phyloP scores from a whole-genome alignment of 306 rosid genomes.

The Pyrus pyrifolia region DNA sequence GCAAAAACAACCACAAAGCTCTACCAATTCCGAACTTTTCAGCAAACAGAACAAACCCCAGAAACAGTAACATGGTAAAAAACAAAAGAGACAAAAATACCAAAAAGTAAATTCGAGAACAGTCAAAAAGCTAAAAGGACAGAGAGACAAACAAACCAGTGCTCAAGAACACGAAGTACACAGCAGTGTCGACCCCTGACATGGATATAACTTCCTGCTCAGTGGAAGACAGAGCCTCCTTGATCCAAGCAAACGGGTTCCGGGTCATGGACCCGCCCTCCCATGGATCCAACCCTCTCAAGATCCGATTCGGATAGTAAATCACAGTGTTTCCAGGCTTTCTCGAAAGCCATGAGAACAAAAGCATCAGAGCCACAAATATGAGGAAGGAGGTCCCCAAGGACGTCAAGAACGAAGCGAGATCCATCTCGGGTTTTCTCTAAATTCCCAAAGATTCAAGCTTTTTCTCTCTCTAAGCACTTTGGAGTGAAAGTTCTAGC shows the following conservation, averaged over 20 bases:
- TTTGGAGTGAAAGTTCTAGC: background rate
- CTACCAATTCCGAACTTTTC: background rate
- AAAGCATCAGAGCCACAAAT: slow-evolving; percentile 56
- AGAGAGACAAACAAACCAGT: slow-evolving; percentile 43
- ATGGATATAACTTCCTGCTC: slow-evolving; percentile 57
- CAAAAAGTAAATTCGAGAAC: background rate
- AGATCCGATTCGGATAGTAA: slow-evolving; percentile 85
- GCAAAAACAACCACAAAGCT: background rate
- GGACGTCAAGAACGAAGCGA: slow-evolving; percentile 72
- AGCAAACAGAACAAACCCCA: background rate
- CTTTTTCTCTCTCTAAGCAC: background rate
- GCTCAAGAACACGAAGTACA: slow-evolving; percentile 71
- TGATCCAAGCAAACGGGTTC: slow-evolving; percentile 79
- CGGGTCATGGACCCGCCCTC: slow-evolving; percentile 41
- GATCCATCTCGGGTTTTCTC: slow-evolving; percentile 57
- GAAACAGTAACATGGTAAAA: background rate
- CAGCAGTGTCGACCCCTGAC: slow-evolving; percentile 95
- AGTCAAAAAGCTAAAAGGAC: background rate
- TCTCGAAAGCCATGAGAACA: slow-evolving; percentile 50
- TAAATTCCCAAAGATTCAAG: background rate
- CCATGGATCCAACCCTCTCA: slow-evolving; percentile 58
- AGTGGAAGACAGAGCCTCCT: slow-evolving; percentile 55
- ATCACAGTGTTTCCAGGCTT: slow-evolving; percentile 75
- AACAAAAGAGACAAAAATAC: background rate
- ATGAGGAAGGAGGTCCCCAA: slow-evolving; percentile 75